phyloP scores from a whole-genome alignment of 441 rosid species.

The Bruguiera hainesii region DNA sequence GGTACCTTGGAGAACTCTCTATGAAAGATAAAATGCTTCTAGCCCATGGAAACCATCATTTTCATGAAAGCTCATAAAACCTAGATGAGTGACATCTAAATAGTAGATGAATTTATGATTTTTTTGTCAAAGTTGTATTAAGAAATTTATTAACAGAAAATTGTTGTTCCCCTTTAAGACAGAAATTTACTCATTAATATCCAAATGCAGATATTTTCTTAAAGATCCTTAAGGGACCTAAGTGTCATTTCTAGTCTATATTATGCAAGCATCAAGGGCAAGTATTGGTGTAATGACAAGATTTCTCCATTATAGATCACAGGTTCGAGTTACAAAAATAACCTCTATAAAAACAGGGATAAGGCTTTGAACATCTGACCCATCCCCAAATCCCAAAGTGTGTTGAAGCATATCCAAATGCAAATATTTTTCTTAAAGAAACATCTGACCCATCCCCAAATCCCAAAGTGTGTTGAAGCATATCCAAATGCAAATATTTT shows the following conservation, averaged over 20 bases:
- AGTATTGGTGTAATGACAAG: too few species aligned
- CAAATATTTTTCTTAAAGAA: not conserved
- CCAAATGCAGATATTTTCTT: not conserved
- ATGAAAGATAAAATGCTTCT: not conserved
- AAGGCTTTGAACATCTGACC: too few species aligned
- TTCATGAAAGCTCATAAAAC: slow-evolving; percentile 1
- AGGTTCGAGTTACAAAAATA: too few species aligned
- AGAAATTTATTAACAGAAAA: not conserved
- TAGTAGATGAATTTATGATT: not conserved
- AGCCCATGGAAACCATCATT: slow-evolving; percentile 9
- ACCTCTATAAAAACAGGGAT: too few species aligned
- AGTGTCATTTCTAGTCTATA: too few species aligned
- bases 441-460: too few species aligned
- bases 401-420: not conserved
- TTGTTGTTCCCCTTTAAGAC: not conserved
- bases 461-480: not conserved
- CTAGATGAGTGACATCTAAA: not conserved
- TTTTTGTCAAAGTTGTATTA: not conserved
- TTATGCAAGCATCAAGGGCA: too few species aligned
- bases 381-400: too few species aligned
- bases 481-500: not conserved
- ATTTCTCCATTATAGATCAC: too few species aligned
- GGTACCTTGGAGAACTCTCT: not conserved
- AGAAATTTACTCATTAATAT: not conserved
- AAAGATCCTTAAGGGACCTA: not conserved